phyloP scores from a whole-genome alignment of 228 moss, liverwort and hornwort genomes.

The Sphagnum magellanicum region DNA sequence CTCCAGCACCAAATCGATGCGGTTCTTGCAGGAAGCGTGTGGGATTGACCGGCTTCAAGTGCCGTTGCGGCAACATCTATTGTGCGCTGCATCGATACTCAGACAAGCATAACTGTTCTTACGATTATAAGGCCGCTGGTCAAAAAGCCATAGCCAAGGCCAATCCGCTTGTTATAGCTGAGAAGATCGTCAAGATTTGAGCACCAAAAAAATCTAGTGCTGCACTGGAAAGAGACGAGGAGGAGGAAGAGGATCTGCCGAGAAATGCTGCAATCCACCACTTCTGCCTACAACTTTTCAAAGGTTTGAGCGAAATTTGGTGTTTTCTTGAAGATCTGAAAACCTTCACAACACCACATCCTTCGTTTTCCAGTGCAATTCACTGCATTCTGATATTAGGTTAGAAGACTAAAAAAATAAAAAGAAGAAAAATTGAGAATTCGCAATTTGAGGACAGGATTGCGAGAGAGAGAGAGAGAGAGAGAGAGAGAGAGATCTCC shows the following conservation, averaged over 20 bases:
- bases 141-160: slow-evolving; percentile 83
- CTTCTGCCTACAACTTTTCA: too few species aligned
- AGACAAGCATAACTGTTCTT: slow-evolving; percentile 70
- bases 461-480: too few species aligned
- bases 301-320: too few species aligned
- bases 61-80: slow-evolving; percentile 64
- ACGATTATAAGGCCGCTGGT: slow-evolving; percentile 72
- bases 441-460: too few species aligned
- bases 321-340: too few species aligned
- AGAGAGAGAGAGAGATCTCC: too few species aligned
- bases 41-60: slow-evolving; percentile 67
- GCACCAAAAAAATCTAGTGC: neutral
- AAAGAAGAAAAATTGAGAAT: too few species aligned
- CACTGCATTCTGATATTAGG: too few species aligned
- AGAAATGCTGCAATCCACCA: too few species aligned
- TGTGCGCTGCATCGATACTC: slow-evolving; percentile 77
- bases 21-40: slow-evolving; percentile 78
- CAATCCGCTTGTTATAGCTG: slow-evolving; percentile 74
- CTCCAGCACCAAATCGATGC: slow-evolving; percentile 52
- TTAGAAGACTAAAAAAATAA: too few species aligned
- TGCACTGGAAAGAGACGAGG: neutral
- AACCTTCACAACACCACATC: too few species aligned
- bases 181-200: slow-evolving; percentile 73
- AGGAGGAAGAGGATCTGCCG: neutral
- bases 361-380: too few species aligned